Conservation (phyloP, 164 flowering plant genomes). For the Berberis thunbergii region DNA sequence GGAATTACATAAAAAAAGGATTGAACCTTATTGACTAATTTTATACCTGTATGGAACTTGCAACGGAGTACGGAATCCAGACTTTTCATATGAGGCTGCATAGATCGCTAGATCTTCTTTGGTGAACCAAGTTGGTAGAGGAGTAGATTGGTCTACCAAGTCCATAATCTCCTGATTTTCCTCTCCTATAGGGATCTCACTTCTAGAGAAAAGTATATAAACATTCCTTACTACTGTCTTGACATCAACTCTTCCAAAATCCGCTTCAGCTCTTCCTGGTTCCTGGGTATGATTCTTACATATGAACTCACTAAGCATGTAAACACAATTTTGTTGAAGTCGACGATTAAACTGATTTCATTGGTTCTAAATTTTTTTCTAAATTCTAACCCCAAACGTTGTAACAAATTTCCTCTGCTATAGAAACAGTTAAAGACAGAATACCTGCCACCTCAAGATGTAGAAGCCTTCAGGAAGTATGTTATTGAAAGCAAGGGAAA, state of each 20-base stretch:
- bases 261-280: conserved; percentile 68
- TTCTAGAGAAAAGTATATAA: conserved; percentile 46
- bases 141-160: conserved; percentile 41
- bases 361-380: not conserved
- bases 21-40: not conserved
- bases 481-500: conserved; percentile 6
- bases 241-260: conserved; percentile 53
- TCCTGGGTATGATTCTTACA: conserved; percentile 19
- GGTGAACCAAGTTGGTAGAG: conserved; percentile 57
- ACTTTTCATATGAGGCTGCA: conserved; percentile 44
- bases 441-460: conserved; percentile 38
- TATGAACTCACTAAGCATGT: not conserved
- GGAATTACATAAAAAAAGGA: too few species aligned
- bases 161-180: conserved; percentile 67
- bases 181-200: conserved; percentile 43
- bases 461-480: conserved; percentile 54
- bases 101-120: conserved; percentile 49
- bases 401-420: not conserved
- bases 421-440: not conserved
- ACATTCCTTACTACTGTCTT: conserved; percentile 47
- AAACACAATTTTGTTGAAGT: not conserved
- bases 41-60: conserved; percentile 44
- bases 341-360: not conserved
- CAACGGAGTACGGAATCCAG: conserved; percentile 50
- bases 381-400: not conserved